A percentile compares a stretch with the other conserved stretches of the same genome.
Evolutionary conservation across 352 stramenopile species (phyloP).

Genomic region (Phytophthora sp.): DNA sequence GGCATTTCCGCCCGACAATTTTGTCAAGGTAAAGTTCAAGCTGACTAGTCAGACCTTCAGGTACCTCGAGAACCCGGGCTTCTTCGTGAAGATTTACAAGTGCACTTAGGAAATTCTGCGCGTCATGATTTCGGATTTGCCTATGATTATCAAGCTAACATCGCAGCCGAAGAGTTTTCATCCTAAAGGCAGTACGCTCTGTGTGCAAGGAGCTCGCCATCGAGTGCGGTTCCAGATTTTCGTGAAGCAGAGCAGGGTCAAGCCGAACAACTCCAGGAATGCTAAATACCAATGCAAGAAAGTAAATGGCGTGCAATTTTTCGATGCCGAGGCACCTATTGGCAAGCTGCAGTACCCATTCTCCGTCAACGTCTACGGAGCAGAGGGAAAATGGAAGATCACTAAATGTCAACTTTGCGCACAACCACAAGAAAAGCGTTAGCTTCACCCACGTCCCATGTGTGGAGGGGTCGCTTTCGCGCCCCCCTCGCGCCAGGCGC

Average conservation of each 20-base stretch:
- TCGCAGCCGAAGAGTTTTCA: not conserved
- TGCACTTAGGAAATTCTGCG: too few relatives aligned
- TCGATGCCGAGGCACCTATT: not conserved
- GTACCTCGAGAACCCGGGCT: too few relatives aligned
- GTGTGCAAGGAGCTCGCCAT: not conserved
- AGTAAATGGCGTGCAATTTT: conserved; percentile 6
- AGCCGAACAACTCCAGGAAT: conserved; percentile 16
- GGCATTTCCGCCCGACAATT: too few relatives aligned
- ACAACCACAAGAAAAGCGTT: conserved; percentile 7
- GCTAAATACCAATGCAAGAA: conserved; percentile 13
- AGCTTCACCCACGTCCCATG: not conserved
- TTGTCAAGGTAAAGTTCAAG: too few relatives aligned
- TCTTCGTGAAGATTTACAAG: too few relatives aligned
- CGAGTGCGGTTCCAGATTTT: conserved; percentile 4
- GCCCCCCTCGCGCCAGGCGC: too few relatives aligned
- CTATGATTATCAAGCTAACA: too few relatives aligned
- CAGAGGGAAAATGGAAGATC: not conserved
- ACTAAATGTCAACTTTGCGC: conserved; percentile 5
- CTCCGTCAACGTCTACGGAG: conserved; percentile 10
- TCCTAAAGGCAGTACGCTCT: not conserved
- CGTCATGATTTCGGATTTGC: too few relatives aligned
- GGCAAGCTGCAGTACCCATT: conserved; percentile 6
- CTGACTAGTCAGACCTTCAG: too few relatives aligned
- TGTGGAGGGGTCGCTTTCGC: not conserved
- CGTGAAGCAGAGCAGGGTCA: conserved; percentile 1